Base-by-base conservation (phyloP, 129 eudicot genomes). In the Chrysanthemum lavandulifolium region DNA sequence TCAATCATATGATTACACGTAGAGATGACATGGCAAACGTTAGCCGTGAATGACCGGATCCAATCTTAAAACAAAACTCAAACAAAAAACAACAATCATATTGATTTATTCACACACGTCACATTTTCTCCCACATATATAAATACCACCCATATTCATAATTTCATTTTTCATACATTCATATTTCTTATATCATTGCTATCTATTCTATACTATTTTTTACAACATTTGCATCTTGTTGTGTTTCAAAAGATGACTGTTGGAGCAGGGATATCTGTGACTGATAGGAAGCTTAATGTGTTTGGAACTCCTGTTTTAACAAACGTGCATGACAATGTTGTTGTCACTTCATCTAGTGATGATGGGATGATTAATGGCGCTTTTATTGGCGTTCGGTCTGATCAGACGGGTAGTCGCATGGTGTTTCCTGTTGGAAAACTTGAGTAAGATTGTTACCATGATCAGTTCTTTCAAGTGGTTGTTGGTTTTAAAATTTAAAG, bases 401-500 rank as follows among this genome's bases (percentile, higher is more conserved):
- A 87, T 78, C 89, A 79, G 60, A 51, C 40, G 2, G 96, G 97
- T 19, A 82, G 96, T 76, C 92, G 89, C 11, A 74, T 86, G 48
- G 86, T 92, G 55, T 92, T 92, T 72, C 94, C 96, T 16, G 72
- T 92, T 59, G 97, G 97, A 14, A 92, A 86, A 69, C 89, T 92
- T 58, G 61, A 79, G 97, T 91, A 77, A 63, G 88, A 47, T 9
- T 14, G 15, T 51, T 21, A 9, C 54, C 33, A 1, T 67, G 29
- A 4, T 72, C 0, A 2, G 13, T 33, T 61, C n/a, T 13, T 71
- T 53, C 19, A 50, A 0, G 36, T 31, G 4, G 6, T 31, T 31
- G 36, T 31, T 31, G 36, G 36, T 31, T 31, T 4, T 31, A n/a
- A n/a, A n/a, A n/a, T n/a, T n/a, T n/a, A n/a, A n/a, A 31, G 36